These are phyloP conservation scores for Fusarium sterilihyphosum DNA, from an alignment of 2,329 filamentous ascomycete species.

Conservation along the genomic window DNA sequence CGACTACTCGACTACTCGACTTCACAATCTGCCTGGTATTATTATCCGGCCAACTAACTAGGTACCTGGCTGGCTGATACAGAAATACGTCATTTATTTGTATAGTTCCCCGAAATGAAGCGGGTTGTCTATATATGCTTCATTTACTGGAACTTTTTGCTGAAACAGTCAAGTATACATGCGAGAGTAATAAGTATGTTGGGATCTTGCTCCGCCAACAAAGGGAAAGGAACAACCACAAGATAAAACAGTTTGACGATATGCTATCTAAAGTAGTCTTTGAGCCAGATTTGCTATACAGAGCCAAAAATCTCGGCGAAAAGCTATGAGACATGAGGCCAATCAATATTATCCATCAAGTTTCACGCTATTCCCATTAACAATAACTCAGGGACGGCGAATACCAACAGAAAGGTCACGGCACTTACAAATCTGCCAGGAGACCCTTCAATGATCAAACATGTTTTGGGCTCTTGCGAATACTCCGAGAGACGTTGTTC, in stretches of 20 bases:
- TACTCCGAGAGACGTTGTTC: not conserved
- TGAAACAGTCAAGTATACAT: not conserved
- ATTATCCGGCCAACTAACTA: not conserved
- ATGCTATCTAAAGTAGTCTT: not conserved
- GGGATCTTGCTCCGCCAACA: not conserved
- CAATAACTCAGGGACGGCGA: not conserved
- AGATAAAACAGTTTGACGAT: not conserved
- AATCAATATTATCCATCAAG: not conserved
- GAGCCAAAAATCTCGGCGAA: not conserved
- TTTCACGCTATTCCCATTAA: conserved; percentile 2
- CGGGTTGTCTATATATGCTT: not conserved
- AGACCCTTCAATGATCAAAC: not conserved
- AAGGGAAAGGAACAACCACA: not conserved
- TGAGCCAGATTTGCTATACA: not conserved
- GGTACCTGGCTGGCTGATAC: not conserved
- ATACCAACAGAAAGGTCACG: not conserved
- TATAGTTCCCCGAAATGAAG: not conserved
- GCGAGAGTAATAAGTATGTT: not conserved
- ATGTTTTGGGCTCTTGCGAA: not conserved
- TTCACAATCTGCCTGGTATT: not conserved
- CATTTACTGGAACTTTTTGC: not conserved
- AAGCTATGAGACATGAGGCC: not conserved
- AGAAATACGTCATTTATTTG: not conserved
- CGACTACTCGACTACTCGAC: too few relatives aligned
- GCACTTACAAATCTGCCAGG: not conserved